Conservation (phyloP, 495 filamentous ascomycete genomes). For the Acidomyces sp. region DNA sequence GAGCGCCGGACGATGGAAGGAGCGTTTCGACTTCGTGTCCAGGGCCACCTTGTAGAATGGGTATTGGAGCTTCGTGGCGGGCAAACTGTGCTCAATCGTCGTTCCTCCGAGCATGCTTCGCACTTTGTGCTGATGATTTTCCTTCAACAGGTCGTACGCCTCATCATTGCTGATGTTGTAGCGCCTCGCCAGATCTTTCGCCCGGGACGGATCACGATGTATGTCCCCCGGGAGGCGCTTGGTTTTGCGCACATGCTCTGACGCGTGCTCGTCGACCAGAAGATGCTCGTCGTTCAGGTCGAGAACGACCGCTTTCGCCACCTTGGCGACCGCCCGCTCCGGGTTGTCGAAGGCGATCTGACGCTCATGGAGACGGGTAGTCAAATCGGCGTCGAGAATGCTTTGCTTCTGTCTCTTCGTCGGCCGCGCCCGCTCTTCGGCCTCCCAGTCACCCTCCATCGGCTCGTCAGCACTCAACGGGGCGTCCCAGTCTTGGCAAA, state of each 20-base stretch:
- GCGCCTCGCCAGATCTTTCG: slow-evolving; percentile 51
- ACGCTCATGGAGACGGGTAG: slow-evolving; percentile 33
- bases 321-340: slow-evolving; percentile 45
- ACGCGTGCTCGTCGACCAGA: slow-evolving; percentile 52
- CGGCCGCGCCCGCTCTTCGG: slow-evolving; percentile 25
- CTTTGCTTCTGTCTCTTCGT: slow-evolving; percentile 13
- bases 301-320: slow-evolving; percentile 65
- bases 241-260: slow-evolving; percentile 26
- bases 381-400: slow-evolving; percentile 20
- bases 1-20: slow-evolving; percentile 74
- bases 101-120: slow-evolving; percentile 77
- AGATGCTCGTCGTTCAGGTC: slow-evolving; percentile 84
- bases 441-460: slow-evolving; percentile 13
- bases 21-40: slow-evolving; percentile 62
- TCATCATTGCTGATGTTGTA: slow-evolving; percentile 96
- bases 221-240: slow-evolving; percentile 28
- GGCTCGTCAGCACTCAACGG: slow-evolving; percentile 4
- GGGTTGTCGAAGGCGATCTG: slow-evolving; percentile 48
- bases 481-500: slow-evolving; percentile 68
- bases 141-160: slow-evolving; percentile 88
- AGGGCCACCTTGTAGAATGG: slow-evolving; percentile 86
- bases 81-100: slow-evolving; percentile 78
- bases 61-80: slow-evolving; percentile 79
- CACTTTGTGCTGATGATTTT: slow-evolving; percentile 91
- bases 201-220: slow-evolving; percentile 42